These are phyloP conservation scores for Naegleria lovaniensis DNA, from an alignment of 208 protist genomes.

Conservation along the genomic window DNA sequence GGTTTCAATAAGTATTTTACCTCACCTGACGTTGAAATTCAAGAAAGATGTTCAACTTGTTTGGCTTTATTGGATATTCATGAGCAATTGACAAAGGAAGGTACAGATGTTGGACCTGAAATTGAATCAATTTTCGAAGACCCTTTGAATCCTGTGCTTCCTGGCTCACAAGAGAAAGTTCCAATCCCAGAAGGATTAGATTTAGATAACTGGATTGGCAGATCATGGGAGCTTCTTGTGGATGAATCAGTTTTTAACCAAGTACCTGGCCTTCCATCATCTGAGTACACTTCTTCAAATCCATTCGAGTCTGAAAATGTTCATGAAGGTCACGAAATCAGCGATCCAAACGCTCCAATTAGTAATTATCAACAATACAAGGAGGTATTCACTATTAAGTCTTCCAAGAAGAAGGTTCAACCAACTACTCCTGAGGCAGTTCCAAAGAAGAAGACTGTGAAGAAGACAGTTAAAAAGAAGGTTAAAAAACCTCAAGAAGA, in stretches of 20 bases:
- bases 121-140: neutral
- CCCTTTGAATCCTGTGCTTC: neutral
- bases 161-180: neutral
- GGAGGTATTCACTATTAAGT: neutral
- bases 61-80: neutral
- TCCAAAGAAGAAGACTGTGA: neutral
- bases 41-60: neutral
- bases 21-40: constrained; percentile 5
- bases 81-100: neutral
- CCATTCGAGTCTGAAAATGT: neutral
- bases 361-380: neutral
- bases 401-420: neutral
- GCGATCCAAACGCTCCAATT: neutral
- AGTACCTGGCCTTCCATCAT: neutral
- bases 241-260: neutral
- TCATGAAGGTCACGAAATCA: neutral
- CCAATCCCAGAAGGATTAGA: constrained; percentile 2
- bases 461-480: neutral
- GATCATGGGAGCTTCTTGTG: neutral
- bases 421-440: neutral
- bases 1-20: neutral
- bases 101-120: neutral
- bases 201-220: constrained; percentile 10
- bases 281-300: neutral
- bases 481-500: neutral